Evolutionary conservation across 345 rosid genomes (phyloP).

Genomic region (Carallia brachiata): DNA sequence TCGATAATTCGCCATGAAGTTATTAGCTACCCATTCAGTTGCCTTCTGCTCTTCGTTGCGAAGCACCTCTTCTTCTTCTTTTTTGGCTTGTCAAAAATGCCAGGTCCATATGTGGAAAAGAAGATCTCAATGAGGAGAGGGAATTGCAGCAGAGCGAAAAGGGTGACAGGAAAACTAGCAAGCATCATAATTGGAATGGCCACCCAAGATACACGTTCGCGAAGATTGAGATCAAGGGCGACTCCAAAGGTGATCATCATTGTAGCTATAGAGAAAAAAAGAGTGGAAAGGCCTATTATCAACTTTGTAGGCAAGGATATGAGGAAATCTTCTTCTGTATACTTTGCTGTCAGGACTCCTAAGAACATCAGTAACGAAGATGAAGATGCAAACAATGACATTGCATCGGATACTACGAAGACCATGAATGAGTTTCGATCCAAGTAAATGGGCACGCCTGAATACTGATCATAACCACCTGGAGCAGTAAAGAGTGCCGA

Average conservation of each 20-base stretch:
- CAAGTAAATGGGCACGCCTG: constrained; percentile 18
- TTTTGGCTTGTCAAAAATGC: constrained; percentile 58
- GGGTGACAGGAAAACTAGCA: constrained; percentile 53
- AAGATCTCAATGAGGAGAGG: constrained; percentile 68
- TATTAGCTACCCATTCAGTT: too few relatives aligned
- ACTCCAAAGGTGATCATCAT: constrained; percentile 64
- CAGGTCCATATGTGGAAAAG: constrained; percentile 55
- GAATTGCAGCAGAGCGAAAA: constrained; percentile 61
- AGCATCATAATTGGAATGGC: constrained; percentile 45
- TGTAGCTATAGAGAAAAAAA: constrained; percentile 63
- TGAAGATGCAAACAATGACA: constrained; percentile 27
- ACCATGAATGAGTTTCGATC: constrained; percentile 16
- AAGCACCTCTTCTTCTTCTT: constrained; percentile 23
- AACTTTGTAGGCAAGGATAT: constrained; percentile 32
- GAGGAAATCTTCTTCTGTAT: constrained; percentile 35
- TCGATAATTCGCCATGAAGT: too few relatives aligned
- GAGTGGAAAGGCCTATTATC: constrained; percentile 56
- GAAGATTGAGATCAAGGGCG: constrained; percentile 35
- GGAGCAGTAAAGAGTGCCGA: constrained; percentile 30
- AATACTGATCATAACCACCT: constrained; percentile 22
- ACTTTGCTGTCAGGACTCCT: constrained; percentile 34
- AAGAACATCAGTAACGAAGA: constrained; percentile 27
- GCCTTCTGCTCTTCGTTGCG: background rate
- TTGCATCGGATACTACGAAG: constrained; percentile 24
- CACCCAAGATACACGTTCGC: constrained; percentile 31